These are phyloP conservation scores for Recurvomyces mirabilis DNA, from an alignment of 495 filamentous ascomycete genomes.

Conservation along the genomic window DNA sequence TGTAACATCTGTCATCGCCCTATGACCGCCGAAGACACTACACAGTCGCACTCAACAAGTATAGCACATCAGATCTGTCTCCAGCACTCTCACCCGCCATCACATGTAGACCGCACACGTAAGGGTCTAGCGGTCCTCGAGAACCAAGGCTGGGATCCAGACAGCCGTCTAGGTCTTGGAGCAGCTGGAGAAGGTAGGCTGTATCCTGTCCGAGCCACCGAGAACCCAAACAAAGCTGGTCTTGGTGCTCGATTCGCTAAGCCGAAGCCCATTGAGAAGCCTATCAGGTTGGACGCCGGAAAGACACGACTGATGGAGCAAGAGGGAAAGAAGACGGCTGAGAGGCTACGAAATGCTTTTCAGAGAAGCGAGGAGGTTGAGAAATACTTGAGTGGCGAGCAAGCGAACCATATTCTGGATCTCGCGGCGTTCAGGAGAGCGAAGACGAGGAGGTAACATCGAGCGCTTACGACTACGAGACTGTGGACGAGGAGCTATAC, in stretches of 20 bases:
- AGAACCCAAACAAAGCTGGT: constrained; percentile 65
- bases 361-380: constrained; percentile 60
- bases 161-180: constrained; percentile 64
- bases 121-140: constrained; percentile 66
- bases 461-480: too few species aligned
- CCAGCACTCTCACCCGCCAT: constrained; percentile 72
- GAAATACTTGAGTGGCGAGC: constrained; percentile 48
- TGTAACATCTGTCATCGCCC: constrained; percentile 54
- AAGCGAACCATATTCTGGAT: not conserved
- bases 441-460: not conserved
- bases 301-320: constrained; percentile 49
- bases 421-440: constrained; percentile 1
- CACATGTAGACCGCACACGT: constrained; percentile 64
- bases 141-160: constrained; percentile 79
- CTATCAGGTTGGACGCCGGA: constrained; percentile 56
- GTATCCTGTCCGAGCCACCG: constrained; percentile 59
- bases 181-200: constrained; percentile 58
- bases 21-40: constrained; percentile 27
- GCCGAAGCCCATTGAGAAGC: constrained; percentile 29
- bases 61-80: constrained; percentile 76
- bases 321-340: constrained; percentile 51
- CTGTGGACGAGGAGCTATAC: too few species aligned
- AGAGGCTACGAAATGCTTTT: constrained; percentile 53
- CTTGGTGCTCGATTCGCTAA: constrained; percentile 43
- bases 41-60: constrained; percentile 52